Evolutionary conservation across 2,329 filamentous ascomycete species (phyloP).

Genomic region (Boeremia lycopersici): DNA sequence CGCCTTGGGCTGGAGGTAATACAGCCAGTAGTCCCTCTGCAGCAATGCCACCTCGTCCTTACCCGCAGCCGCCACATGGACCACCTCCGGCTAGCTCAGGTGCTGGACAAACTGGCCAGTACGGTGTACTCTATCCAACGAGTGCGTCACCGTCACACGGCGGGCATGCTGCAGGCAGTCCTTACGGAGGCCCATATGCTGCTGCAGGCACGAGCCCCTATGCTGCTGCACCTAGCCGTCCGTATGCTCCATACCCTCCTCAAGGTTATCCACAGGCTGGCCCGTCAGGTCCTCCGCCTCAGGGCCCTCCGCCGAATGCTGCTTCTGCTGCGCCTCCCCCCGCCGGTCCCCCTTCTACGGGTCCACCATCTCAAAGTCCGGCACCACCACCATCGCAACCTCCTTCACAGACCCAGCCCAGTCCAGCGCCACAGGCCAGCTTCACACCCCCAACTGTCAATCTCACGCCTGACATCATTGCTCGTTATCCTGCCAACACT

Average conservation of each 20-base stretch:
- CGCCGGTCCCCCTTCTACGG: neutral
- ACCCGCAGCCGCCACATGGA: constrained; percentile 35
- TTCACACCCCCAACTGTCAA: constrained; percentile 7
- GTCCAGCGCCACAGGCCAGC: constrained; percentile 6
- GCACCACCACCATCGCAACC: constrained; percentile 14
- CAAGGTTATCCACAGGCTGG: constrained; percentile 27
- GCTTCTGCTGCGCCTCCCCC: constrained; percentile 8
- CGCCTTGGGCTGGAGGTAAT: constrained; percentile 45
- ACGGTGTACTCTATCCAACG: constrained; percentile 44
- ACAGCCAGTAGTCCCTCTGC: constrained; percentile 33
- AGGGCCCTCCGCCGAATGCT: constrained; percentile 13
- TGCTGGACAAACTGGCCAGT: constrained; percentile 36
- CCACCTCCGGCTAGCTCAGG: constrained; percentile 30
- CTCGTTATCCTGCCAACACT: constrained; percentile 38
- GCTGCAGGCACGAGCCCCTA: constrained; percentile 39
- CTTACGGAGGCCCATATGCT: constrained; percentile 40
- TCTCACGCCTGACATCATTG: constrained; percentile 29
- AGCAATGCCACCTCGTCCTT: constrained; percentile 38
- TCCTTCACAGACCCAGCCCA: constrained; percentile 5
- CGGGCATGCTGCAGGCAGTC: constrained; percentile 26
- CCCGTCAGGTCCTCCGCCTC: constrained; percentile 27
- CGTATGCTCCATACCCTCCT: constrained; percentile 38
- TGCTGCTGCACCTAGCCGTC: constrained; percentile 26
- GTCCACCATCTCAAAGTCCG: constrained; percentile 13
- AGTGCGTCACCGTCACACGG: constrained; percentile 35